These are phyloP conservation scores for Nitzschia putrida DNA, from an alignment of 108 stramenopile genomes.

Conservation along the genomic window DNA sequence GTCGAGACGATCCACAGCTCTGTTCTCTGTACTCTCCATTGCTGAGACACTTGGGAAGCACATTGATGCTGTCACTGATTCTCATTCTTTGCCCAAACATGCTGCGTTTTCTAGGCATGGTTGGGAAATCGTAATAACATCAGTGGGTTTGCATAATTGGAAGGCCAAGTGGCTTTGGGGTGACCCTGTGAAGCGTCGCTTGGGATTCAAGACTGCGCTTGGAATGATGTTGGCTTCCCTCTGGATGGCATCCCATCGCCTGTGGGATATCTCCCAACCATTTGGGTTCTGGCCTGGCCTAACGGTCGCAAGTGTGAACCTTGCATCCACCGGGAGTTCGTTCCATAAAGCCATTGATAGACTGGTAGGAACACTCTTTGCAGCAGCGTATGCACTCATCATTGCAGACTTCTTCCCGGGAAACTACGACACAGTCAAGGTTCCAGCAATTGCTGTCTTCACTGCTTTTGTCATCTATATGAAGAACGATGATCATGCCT, in stretches of 20 bases:
- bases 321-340: slow-evolving; percentile 44
- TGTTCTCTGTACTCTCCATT: slow-evolving; percentile 31
- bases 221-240: slow-evolving; percentile 45
- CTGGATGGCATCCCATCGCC: slow-evolving; percentile 45
- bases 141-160: background rate
- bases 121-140: background rate
- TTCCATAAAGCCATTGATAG: slow-evolving; percentile 48
- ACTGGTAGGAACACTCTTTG: slow-evolving; percentile 53
- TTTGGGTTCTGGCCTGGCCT: slow-evolving; percentile 50
- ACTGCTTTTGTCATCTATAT: slow-evolving; percentile 43
- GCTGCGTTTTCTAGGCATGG: too few species aligned
- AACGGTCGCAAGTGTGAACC: slow-evolving; percentile 51
- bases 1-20: slow-evolving; percentile 25
- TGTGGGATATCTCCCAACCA: slow-evolving; percentile 42
- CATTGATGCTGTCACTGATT: background rate
- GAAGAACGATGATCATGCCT: slow-evolving; percentile 41
- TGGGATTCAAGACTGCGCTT: slow-evolving; percentile 47
- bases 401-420: slow-evolving; percentile 41
- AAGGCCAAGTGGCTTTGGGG: slow-evolving; percentile 42
- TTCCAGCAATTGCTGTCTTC: slow-evolving; percentile 35
- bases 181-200: slow-evolving; percentile 34
- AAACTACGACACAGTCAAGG: slow-evolving; percentile 23
- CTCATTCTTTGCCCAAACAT: too few species aligned
- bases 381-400: slow-evolving; percentile 45
- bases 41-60: slow-evolving; percentile 11